Base-by-base conservation (phyloP, 2,329 filamentous ascomycete genomes). In the Purpureocillium takamizusanense region DNA sequence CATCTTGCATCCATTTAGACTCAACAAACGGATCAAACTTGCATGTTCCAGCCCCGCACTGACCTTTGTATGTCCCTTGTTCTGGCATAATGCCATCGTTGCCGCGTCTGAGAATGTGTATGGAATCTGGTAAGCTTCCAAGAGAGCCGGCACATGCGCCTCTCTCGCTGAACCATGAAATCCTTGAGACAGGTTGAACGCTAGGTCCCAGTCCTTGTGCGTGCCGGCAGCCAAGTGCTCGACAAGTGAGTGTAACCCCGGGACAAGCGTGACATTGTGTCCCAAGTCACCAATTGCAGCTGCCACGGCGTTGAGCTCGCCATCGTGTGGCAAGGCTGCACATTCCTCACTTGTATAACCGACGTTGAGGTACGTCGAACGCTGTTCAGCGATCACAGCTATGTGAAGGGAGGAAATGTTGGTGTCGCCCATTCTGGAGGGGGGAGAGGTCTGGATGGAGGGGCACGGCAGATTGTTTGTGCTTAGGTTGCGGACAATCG, bases 61-160 rank as follows among this genome's bases (percentile, higher is more conserved):
- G 17, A 42, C 39, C 39, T 42, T 42, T 35, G 39, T 38, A 25
- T 30, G 25, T 28, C 25, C 39, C 25, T 42, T 42, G 28, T 42
- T 42, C 30, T 38, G 36, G 29, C 39, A 42, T n/a, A 38, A 17
- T 7, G 39, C 39, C 39, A 42, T 42, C 23, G 39, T 42, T 9
- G 39, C 36, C 12, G 39, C 39, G 31, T 36, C 32, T 1, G 35
- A 38, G 12, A 42, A 42, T 15, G 39, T 42, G 21, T 31, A 33
- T 13, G 36, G 31, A 17, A 42, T 17, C 28, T 34, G 21, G 35
- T 38, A 42, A 4, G 39, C 39, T 29, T 42, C 39, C 27, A 42
- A 28, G 14, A 42, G 29, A 4, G 35, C 35, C 31, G 39, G 39
- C 7, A 38, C 39, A 12, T 42, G 39, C 16, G 39, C 32, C 27